A percentile compares a stretch with the other conserved stretches of the same genome.
Conservation (phyloP, 345 rosid genomes). For the Populus pruinosa region DNA sequence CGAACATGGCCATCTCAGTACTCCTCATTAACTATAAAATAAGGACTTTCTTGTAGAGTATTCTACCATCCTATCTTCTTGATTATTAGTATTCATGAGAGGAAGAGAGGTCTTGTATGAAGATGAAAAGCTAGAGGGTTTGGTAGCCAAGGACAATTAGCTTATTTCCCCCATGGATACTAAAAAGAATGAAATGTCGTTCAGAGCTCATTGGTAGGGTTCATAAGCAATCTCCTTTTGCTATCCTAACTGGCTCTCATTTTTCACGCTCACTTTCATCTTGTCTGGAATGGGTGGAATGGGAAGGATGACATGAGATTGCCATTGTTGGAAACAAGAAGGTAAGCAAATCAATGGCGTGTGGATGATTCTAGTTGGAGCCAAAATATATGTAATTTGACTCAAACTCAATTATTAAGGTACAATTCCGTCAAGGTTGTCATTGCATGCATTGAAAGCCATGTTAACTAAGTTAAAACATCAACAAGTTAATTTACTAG, state of each 20-base stretch:
- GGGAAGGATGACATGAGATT: neutral
- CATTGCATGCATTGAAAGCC: no score
- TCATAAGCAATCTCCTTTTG: slow-evolving; percentile 33
- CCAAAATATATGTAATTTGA: neutral
- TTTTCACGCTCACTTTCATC: slow-evolving; percentile 10
- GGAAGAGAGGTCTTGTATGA: slow-evolving; percentile 51
- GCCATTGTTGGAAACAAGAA: neutral
- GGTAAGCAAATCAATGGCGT: neutral
- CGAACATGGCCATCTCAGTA: neutral
- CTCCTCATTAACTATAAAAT: slow-evolving; percentile 18
- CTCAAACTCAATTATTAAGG: no score
- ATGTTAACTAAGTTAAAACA: no score
- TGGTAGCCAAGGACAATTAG: slow-evolving; percentile 65
- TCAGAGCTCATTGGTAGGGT: neutral
- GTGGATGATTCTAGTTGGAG: neutral
- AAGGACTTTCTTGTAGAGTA: neutral
- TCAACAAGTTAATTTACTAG: no score
- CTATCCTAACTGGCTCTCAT: slow-evolving; percentile 36
- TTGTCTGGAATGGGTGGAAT: no score
- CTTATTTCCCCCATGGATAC: slow-evolving; percentile 25
- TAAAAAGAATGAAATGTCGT: neutral
- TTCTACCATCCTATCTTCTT: neutral
- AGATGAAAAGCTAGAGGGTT: slow-evolving; percentile 32
- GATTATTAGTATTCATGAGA: neutral
- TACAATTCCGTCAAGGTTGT: no score